These are phyloP conservation scores for Filobasidium floriforme DNA, from an alignment of 768 basidiomycete genomes.

Conservation along the genomic window DNA sequence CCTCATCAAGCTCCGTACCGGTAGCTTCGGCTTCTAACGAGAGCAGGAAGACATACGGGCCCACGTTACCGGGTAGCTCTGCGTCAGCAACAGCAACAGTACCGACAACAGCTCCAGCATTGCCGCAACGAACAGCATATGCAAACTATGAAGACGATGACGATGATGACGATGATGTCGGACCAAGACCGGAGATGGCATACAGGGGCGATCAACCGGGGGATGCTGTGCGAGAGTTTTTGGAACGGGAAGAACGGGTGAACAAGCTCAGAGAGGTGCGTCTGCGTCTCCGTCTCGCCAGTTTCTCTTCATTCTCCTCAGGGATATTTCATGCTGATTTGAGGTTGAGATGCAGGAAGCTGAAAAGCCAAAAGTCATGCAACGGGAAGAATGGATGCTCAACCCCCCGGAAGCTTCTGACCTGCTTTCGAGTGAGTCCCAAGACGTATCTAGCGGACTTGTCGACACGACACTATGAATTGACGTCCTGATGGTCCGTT, in stretches of 20 bases:
- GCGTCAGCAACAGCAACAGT: constrained; percentile 53
- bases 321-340: neutral
- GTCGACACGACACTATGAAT: neutral
- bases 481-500: constrained; percentile 2
- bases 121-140: constrained; percentile 46
- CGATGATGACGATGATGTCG: constrained; percentile 66
- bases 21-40: constrained; percentile 5
- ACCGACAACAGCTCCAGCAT: too few relatives aligned
- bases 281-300: too few relatives aligned
- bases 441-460: neutral
- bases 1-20: constrained; percentile 16
- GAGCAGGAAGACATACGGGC: constrained; percentile 17
- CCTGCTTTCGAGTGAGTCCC: constrained; percentile 60
- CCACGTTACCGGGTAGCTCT: constrained; percentile 39
- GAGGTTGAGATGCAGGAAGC: constrained; percentile 57
- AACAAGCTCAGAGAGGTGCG: constrained; percentile 58
- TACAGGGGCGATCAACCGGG: constrained; percentile 49
- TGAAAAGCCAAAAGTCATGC: constrained; percentile 62
- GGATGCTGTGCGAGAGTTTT: constrained; percentile 65
- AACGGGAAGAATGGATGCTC: constrained; percentile 98
- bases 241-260: constrained; percentile 74
- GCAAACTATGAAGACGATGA: constrained; percentile 51
- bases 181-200: constrained; percentile 58
- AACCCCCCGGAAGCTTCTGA: constrained; percentile 79
- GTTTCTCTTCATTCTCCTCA: too few relatives aligned